A percentile compares a stretch with the other conserved stretches of the same genome.
These are phyloP conservation scores for Sicyos baderoa DNA, from an alignment of 306 rosid species.

Conservation along the genomic window DNA sequence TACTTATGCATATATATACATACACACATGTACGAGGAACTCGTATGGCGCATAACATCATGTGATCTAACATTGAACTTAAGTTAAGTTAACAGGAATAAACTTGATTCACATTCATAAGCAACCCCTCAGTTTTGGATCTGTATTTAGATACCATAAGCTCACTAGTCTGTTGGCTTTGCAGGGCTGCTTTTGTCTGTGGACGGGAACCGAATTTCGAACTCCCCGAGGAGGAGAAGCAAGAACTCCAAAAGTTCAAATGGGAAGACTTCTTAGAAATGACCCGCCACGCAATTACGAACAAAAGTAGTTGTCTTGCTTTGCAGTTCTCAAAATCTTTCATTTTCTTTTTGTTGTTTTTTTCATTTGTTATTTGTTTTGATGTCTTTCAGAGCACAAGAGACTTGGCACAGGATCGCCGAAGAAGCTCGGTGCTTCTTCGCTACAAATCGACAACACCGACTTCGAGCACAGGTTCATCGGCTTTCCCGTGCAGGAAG, in stretches of 20 bases:
- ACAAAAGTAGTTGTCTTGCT: constrained; percentile 49
- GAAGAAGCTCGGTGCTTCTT: constrained; percentile 29
- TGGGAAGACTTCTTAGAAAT: constrained; percentile 86
- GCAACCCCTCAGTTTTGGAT: neutral
- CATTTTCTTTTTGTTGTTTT: neutral
- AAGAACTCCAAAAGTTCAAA: constrained; percentile 54
- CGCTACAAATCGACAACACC: constrained; percentile 31
- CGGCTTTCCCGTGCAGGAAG: constrained; percentile 38
- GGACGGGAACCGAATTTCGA: constrained; percentile 92
- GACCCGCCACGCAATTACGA: constrained; percentile 72
- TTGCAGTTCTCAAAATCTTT: neutral
- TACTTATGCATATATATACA: neutral
- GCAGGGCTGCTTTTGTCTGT: constrained; percentile 94
- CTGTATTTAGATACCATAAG: neutral
- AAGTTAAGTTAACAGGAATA: neutral
- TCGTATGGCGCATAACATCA: neutral
- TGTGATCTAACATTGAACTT: neutral
- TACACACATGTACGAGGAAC: neutral
- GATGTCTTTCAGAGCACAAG: constrained; percentile 41
- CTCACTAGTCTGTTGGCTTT: neutral
- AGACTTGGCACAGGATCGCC: constrained; percentile 31
- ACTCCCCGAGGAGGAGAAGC: constrained; percentile 64
- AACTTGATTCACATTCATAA: neutral
- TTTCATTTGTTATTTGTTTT: neutral
- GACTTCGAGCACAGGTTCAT: constrained; percentile 35